Evolutionary conservation across 495 filamentous ascomycete species (phyloP), one percentile per base, ranked within the genome.

Genomic region (Geopyxis carbonaria): DNA sequence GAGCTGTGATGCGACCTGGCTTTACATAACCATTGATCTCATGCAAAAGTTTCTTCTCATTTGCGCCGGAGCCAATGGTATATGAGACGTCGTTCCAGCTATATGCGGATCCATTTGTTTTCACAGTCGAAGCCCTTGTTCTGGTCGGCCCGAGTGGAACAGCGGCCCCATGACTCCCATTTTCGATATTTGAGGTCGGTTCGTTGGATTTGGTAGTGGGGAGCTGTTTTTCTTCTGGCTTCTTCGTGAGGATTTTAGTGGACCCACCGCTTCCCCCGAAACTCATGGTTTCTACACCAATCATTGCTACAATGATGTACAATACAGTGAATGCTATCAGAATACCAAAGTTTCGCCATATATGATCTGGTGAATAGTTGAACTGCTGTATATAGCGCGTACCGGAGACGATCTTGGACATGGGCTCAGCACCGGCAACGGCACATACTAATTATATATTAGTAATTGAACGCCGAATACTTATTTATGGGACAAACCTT

Each of bases 261-360:
- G 47, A 50, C 40, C 73, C 78, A 6, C 78, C 78, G 13, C 76
- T 76, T 34, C 70, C 72, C 23, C 79, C 79, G 0, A 73, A 75
- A 44, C 75, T 76, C 50, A 78, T 73, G 10, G 68, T 45, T 44
- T 81, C 78, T 63, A 73, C 74, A 11, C 75, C 75, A 29, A 74
- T 34, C 31, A 76, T 62, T 0, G 78, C 82, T 25, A 85, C 61
- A 18, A 75, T 32, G 21, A 86, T 67, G 40, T 83, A 85, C 1
- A 80, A 59, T 8, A 77, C 66, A 0, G 63, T 67, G 37, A 80
- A 83, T 11, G 74, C 76, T 28, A 82, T 66, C 25, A 84, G 47
- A 14, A 85, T 75, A 34, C 76, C 80, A 50, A 79, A 82, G 53
- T 89, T 85, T 13, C 79, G 74, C 81, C 81, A 89, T 13, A 85